These are phyloP conservation scores for Mentha longifolia DNA, from an alignment of 257 asterid genomes.

Conservation along the genomic window DNA sequence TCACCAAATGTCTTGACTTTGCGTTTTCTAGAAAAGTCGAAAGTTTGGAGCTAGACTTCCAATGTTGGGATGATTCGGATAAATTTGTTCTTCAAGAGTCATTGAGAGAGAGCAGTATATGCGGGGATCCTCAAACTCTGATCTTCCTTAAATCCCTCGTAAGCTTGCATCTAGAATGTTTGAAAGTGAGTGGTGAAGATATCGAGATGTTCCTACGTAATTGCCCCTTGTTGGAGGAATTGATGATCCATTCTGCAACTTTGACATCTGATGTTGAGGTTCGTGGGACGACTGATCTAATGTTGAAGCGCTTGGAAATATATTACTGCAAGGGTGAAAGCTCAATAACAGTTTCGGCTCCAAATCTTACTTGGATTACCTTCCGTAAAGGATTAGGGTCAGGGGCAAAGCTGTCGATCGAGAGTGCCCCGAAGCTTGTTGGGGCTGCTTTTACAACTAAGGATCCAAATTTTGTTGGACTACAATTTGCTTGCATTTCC, in stretches of 20 bases:
- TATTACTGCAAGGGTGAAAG: too few species aligned
- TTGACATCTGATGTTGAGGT: too few species aligned
- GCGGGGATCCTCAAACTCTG: background rate
- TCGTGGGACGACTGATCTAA: too few species aligned
- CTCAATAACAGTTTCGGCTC: too few species aligned
- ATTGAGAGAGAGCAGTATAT: background rate
- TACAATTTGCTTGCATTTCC: too few species aligned
- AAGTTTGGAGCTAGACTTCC: constrained; percentile 6
- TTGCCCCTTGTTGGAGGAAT: constrained; percentile 6
- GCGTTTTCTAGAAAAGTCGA: background rate
- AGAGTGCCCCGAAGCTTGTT: too few species aligned
- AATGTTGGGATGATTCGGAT: background rate
- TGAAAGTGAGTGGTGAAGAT: constrained; percentile 12
- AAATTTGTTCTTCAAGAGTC: background rate
- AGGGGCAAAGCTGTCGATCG: too few species aligned
- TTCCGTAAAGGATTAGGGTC: too few species aligned
- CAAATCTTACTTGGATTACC: too few species aligned
- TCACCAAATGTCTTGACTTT: constrained; percentile 21
- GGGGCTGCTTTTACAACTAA: too few species aligned
- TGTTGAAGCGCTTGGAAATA: too few species aligned
- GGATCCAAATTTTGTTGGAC: too few species aligned
- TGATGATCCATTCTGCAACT: background rate
- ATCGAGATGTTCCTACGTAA: constrained; percentile 7
- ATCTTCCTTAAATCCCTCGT: background rate
- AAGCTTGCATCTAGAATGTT: background rate